phyloP scores from a whole-genome alignment of 148 eudicot species.

The Fagopyrum tataricum region DNA sequence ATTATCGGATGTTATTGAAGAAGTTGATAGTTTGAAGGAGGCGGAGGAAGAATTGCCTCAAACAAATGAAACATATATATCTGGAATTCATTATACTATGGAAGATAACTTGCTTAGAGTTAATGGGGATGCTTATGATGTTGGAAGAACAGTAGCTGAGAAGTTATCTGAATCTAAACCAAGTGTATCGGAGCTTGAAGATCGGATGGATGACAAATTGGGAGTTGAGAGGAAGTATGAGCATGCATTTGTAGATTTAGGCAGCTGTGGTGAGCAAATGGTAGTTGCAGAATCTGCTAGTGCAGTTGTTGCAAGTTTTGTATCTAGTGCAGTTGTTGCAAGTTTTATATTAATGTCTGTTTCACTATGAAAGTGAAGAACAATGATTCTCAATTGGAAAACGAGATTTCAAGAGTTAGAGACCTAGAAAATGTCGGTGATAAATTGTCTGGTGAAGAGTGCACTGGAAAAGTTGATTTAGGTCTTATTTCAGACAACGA shows the following conservation, averaged over 20 bases:
- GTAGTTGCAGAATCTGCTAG: neutral
- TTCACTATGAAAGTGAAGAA: neutral
- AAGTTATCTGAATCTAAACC: conserved; percentile 16
- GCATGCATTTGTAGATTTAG: neutral
- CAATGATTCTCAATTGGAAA: neutral
- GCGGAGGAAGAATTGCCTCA: conserved; percentile 13
- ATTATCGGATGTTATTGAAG: conserved; percentile 16
- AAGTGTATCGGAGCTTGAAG: conserved; percentile 13
- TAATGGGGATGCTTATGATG: conserved; percentile 14
- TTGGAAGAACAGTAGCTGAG: conserved; percentile 1
- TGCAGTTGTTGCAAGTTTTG: neutral
- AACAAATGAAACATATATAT: conserved; percentile 9
- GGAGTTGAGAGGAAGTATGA: conserved; percentile 13
- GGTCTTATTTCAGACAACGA: conserved; percentile 12
- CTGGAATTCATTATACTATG: conserved; percentile 17
- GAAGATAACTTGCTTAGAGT: conserved; percentile 9
- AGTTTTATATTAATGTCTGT: neutral
- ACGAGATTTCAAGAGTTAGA: neutral
- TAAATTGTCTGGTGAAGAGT: neutral
- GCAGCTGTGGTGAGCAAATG: neutral
- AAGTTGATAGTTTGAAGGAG: conserved; percentile 14
- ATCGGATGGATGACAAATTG: conserved; percentile 11
- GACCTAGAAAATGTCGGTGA: neutral
- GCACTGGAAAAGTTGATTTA: conserved; percentile 11
- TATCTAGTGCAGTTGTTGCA: neutral